A percentile compares a stretch with the other conserved stretches of the same genome.
These are phyloP conservation scores for Phylloboletellus chloephorus DNA, from an alignment of 1,284 basidiomycete genomes.

Conservation along the genomic window DNA sequence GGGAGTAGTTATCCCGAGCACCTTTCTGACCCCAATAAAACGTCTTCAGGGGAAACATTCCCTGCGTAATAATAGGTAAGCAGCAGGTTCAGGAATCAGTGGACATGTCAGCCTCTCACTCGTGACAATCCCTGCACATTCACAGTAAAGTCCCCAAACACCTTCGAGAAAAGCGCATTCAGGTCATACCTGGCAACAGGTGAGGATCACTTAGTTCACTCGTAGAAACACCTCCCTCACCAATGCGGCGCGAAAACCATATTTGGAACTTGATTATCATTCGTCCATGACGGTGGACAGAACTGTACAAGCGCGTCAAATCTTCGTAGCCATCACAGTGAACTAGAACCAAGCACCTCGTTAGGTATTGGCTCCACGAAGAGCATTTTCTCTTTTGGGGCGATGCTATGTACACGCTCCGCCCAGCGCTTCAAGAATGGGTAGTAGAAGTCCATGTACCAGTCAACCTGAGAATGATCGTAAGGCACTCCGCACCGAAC, in stretches of 20 bases:
- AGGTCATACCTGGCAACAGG: conserved; percentile 80
- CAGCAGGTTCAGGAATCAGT: not conserved
- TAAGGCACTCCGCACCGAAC: not conserved
- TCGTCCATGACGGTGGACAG: conserved; percentile 72
- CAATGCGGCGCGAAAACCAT: conserved; percentile 91
- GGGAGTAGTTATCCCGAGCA: conserved; percentile 72
- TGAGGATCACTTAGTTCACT: not conserved
- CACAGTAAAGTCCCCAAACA: conserved; percentile 76
- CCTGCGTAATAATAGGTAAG: conserved; percentile 41
- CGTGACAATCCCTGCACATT: conserved; percentile 87
- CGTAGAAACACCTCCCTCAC: conserved; percentile 37
- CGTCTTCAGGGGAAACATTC: conserved; percentile 74
- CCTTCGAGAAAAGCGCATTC: conserved; percentile 77
- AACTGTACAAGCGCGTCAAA: conserved; percentile 44
- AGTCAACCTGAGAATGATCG: conserved; percentile 52
- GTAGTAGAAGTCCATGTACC: conserved; percentile 83
- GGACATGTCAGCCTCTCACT: conserved; percentile 39
- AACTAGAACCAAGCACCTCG: conserved; percentile 51
- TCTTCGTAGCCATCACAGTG: not conserved
- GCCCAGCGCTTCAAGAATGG: conserved; percentile 78
- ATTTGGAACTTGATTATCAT: conserved; percentile 56
- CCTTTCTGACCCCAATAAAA: conserved; percentile 85
- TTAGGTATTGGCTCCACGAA: conserved; percentile 88
- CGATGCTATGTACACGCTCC: conserved; percentile 49
- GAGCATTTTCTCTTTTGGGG: conserved; percentile 57